Base-by-base conservation (phyloP, 495 filamentous ascomycete genomes). In the Aspergillus avenaceus region DNA sequence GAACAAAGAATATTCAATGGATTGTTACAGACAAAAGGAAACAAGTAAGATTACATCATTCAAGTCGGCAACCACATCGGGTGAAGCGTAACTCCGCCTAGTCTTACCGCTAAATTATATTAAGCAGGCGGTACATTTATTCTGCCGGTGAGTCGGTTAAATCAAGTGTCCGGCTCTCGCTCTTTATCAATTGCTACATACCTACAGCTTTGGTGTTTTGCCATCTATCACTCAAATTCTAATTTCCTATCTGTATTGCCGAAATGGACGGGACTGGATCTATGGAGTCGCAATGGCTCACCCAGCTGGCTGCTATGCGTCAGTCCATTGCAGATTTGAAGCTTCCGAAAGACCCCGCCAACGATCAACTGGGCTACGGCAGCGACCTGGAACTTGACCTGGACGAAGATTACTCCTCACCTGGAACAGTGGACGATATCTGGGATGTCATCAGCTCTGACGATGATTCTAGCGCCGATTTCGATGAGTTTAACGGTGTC, bases 391-490 rank as follows among this genome's bases (percentile, higher is more conserved):
- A 77, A 18, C 63, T 86, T 8, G 75, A 81, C 38, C 72, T 86
- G 24, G 76, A 86, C 34, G 82, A 84, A 19, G 78, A 82, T 19
- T 76, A 81, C 27, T 83, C 78, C 0, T 83, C 80, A 2, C 72
- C 74, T 1, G 80, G 76, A 32, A 81, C 81, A 14, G 77, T 82
- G 8, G 86, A 91, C 52, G 88, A 95, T 69, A 80, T 96, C 8
- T 97, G 93, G 93, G 89, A 95, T 63, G 80, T 91, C 29, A 87
- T 90, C 63, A 87, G 82, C 41, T 86, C 88, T 26, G 84, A 88
- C 23, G 73, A 81, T 26, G 87, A 78, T 45, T 80, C 71, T 31
- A 77, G 72, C 34, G 76, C 79, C 38, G 72, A 70, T 12, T 47
- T 75, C 8, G 72, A 78, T 44, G 65, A 63, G 12, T 41, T 65